A percentile compares a stretch with the other conserved stretches of the same genome.
Evolutionary conservation across 371 early-diverging fungal genomes (phyloP).

Genomic region (Rhizopus stolonifer): DNA sequence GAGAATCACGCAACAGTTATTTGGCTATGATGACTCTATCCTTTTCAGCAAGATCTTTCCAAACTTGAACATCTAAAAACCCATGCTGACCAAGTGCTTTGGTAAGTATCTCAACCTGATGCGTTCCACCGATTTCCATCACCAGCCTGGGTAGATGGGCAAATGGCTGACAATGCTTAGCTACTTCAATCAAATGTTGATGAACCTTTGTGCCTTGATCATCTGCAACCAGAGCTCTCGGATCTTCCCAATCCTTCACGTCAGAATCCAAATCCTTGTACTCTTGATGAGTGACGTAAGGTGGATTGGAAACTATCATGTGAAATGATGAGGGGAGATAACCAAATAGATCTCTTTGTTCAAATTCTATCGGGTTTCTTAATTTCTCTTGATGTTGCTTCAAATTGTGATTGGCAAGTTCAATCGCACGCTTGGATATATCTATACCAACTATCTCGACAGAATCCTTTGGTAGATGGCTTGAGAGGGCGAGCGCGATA

Average conservation of each 20-base stretch:
- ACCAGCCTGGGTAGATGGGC: constrained; percentile 62
- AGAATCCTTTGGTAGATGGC: constrained; percentile 45
- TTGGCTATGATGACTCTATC: constrained; percentile 57
- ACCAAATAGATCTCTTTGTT: constrained; percentile 49
- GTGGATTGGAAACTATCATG: constrained; percentile 87
- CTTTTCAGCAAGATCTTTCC: constrained; percentile 73
- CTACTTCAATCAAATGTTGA: constrained; percentile 51
- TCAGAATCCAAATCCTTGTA: constrained; percentile 63
- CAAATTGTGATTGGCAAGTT: constrained; percentile 52
- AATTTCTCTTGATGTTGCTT: constrained; percentile 4
- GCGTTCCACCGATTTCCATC: constrained; percentile 77
- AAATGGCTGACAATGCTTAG: constrained; percentile 24
- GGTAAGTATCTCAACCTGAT: constrained; percentile 57
- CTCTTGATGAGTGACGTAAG: constrained; percentile 81
- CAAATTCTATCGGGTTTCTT: constrained; percentile 33
- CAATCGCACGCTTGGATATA: constrained; percentile 45
- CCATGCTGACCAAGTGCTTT: constrained; percentile 45
- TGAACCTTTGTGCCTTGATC: constrained; percentile 67
- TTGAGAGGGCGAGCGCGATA: constrained; percentile 76
- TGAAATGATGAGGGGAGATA: constrained; percentile 28
- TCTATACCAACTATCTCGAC: constrained; percentile 44
- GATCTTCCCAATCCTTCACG: constrained; percentile 88
- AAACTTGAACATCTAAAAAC: constrained; percentile 54
- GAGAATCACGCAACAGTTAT: constrained; percentile 3
- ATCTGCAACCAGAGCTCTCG: constrained; percentile 76